A percentile compares a stretch with the other conserved stretches of the same genome.
phyloP scores from a whole-genome alignment of 129 eudicot genomes.

The Escallonia herrerae region DNA sequence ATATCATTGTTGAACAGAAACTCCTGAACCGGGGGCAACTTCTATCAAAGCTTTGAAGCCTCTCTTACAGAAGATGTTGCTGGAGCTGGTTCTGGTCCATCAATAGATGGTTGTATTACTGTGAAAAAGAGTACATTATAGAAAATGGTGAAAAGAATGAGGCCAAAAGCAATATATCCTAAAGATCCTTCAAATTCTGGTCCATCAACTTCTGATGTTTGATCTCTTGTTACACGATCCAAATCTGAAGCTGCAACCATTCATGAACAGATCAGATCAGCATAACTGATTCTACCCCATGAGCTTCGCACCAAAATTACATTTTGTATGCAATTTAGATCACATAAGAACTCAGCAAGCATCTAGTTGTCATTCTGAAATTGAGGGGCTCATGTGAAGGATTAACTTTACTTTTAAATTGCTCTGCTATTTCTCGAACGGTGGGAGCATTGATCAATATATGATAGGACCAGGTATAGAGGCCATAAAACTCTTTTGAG shows the following conservation, averaged over 20 bases:
- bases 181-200: constrained; percentile 23
- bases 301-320: not conserved
- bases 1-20: not conserved
- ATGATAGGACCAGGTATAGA: too few relatives aligned
- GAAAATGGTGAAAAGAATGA: constrained; percentile 30
- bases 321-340: too few relatives aligned
- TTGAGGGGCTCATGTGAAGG: too few relatives aligned
- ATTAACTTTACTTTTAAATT: too few relatives aligned
- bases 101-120: constrained; percentile 42
- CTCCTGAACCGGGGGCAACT: not conserved
- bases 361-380: not conserved
- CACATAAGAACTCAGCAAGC: not conserved
- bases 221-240: constrained; percentile 5
- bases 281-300: not conserved
- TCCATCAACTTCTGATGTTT: not conserved
- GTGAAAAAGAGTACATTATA: constrained; percentile 34
- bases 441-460: too few relatives aligned
- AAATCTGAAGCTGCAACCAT: constrained; percentile 25
- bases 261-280: not conserved
- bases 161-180: constrained; percentile 9
- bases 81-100: constrained; percentile 19
- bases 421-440: too few relatives aligned
- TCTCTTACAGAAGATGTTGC: constrained; percentile 5
- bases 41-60: constrained; percentile 1
- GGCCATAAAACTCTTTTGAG: too few relatives aligned